Evolutionary conservation across 805 yeast species (phyloP).

Genomic region (Crinitomyces ghanaensis): DNA sequence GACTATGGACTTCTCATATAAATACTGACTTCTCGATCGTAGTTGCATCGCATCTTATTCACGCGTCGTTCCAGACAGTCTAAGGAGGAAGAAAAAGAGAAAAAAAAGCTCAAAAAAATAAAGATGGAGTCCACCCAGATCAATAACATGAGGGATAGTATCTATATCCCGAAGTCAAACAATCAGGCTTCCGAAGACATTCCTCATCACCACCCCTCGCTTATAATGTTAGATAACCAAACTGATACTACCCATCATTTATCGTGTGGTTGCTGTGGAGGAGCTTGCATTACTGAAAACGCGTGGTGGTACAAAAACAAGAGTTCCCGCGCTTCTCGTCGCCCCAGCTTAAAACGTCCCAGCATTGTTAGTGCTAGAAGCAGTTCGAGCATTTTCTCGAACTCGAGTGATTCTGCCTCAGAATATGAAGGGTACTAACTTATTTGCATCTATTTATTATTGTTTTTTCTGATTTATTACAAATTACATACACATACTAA

Average conservation of each 20-base stretch:
- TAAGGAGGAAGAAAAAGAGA: no score
- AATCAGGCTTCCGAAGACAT: constrained; percentile 20
- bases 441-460: neutral
- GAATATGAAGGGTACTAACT: neutral
- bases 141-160: constrained; percentile 29
- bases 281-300: constrained; percentile 29
- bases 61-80: no score
- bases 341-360: constrained; percentile 6
- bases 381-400: constrained; percentile 1
- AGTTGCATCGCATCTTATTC: no score
- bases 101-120: no score
- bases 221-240: constrained; percentile 45
- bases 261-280: constrained; percentile 32
- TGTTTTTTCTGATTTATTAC: neutral
- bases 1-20: no score
- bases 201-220: constrained; percentile 45
- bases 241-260: constrained; percentile 38
- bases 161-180: constrained; percentile 36
- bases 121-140: constrained; percentile 36
- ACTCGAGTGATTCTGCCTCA: neutral
- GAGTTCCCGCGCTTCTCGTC: constrained; percentile 5
- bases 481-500: neutral
- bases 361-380: constrained; percentile 7
- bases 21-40: no score
- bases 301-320: constrained; percentile 28